Percentiles rank a stretch among this genome's conserved stretches.
phyloP scores from a whole-genome alignment of 2,329 filamentous ascomycete genomes.

The Epichloe coenophiala region DNA sequence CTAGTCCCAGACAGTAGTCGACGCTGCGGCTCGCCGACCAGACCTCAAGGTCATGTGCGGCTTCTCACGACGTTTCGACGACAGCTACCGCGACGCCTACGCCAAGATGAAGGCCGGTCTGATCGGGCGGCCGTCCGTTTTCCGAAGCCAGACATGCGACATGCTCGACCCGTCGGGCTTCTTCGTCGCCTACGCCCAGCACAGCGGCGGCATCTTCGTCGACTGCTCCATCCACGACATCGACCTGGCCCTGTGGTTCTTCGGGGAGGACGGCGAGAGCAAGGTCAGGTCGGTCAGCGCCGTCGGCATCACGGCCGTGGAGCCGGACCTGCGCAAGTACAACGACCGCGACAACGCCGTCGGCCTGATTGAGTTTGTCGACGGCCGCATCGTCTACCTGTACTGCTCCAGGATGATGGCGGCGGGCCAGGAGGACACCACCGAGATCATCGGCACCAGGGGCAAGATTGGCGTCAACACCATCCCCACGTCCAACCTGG shows the following conservation, averaged over 20 bases:
- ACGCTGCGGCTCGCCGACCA: constrained; percentile 38
- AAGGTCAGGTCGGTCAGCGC: constrained; percentile 15
- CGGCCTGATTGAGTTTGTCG: constrained; percentile 52
- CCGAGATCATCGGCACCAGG: constrained; percentile 53
- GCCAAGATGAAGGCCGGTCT: constrained; percentile 35
- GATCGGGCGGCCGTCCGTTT: constrained; percentile 46
- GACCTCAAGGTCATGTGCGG: constrained; percentile 46
- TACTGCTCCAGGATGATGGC: constrained; percentile 55
- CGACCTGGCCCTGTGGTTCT: constrained; percentile 17
- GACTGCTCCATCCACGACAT: constrained; percentile 60
- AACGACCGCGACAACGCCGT: constrained; percentile 19
- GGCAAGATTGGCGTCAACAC: constrained; percentile 50
- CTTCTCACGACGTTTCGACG: constrained; percentile 35
- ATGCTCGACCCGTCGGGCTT: constrained; percentile 51
- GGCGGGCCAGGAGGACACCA: constrained; percentile 52
- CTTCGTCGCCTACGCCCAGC: constrained; percentile 53
- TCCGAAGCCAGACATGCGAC: constrained; percentile 55
- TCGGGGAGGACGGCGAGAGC: constrained; percentile 13
- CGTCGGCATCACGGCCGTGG: constrained; percentile 15
- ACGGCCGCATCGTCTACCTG: constrained; percentile 49
- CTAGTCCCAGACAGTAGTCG: constrained; percentile 43
- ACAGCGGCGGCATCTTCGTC: constrained; percentile 55
- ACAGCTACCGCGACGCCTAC: constrained; percentile 48
- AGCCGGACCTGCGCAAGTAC: constrained; percentile 14
- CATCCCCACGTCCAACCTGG: constrained; percentile 38